Conservation (phyloP, 352 stramenopile species). For the Thalassiosira delicatula region DNA sequence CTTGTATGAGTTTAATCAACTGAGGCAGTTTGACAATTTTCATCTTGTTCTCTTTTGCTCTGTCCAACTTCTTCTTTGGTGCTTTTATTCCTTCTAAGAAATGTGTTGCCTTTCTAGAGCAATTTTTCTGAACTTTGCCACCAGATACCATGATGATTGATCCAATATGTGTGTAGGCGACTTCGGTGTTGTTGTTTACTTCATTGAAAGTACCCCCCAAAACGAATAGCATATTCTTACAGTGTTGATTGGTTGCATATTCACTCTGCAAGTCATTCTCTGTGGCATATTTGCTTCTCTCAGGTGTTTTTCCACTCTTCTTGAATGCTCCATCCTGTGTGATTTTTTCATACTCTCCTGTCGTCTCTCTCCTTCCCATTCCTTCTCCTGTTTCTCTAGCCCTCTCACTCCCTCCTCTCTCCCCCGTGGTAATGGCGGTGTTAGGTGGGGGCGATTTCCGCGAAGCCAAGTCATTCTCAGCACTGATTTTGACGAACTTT, state of each 20-base stretch:
- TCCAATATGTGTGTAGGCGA: neutral
- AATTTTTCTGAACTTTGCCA: neutral
- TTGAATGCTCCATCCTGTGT: neutral
- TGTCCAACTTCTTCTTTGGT: neutral
- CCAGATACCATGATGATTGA: neutral
- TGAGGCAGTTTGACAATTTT: neutral
- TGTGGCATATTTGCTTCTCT: neutral
- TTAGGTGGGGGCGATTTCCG: neutral
- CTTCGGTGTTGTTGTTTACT: neutral
- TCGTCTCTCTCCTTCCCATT: neutral
- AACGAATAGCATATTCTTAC: neutral
- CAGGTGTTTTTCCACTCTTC: neutral
- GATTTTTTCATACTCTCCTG: neutral
- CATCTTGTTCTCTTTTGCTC: neutral
- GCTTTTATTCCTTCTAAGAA: neutral
- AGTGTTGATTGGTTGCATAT: neutral
- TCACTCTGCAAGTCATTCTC: neutral
- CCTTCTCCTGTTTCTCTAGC: neutral
- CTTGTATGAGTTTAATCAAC: neutral
- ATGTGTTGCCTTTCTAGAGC: neutral
- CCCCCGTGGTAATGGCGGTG: neutral
- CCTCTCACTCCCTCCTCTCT: neutral
- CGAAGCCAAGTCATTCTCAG: neutral
- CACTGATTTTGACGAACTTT: neutral
- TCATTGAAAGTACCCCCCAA: neutral